phyloP scores from a whole-genome alignment of 495 filamentous ascomycete genomes.

The Penicillium bialowiezense region DNA sequence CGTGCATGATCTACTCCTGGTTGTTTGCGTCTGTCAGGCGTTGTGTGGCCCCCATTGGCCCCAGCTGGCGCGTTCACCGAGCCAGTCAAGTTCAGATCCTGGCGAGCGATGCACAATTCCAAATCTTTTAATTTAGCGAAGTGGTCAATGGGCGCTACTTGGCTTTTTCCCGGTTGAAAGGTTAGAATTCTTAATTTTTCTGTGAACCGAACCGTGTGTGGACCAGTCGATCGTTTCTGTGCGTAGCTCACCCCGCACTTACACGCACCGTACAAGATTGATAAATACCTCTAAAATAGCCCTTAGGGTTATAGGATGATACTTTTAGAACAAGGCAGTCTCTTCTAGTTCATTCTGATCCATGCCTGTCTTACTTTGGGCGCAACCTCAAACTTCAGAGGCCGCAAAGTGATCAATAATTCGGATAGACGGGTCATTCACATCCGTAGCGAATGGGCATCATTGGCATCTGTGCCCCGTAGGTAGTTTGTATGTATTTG shows the following conservation, averaged over 20 bases:
- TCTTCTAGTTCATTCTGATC: too few species aligned
- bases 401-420: background rate
- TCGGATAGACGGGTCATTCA: background rate
- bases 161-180: background rate
- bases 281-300: too few species aligned
- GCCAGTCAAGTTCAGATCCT: background rate
- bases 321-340: too few species aligned
- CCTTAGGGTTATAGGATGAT: too few species aligned
- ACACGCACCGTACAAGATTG: too few species aligned
- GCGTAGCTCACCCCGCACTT: constrained; percentile 1
- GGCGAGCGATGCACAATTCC: constrained; percentile 2
- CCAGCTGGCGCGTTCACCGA: background rate
- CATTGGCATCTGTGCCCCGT: too few species aligned
- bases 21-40: constrained; percentile 2
- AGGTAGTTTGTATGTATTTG: too few species aligned
- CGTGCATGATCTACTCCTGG: constrained; percentile 3
- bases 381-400: background rate
- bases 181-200: background rate
- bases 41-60: background rate
- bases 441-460: background rate
- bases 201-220: background rate
- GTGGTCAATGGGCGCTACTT: background rate
- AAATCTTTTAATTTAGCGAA: constrained; percentile 3
- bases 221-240: constrained; percentile 2
- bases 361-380: too few species aligned